Conservation (phyloP, 352 stramenopile species). For the Pythium utonaiense region DNA sequence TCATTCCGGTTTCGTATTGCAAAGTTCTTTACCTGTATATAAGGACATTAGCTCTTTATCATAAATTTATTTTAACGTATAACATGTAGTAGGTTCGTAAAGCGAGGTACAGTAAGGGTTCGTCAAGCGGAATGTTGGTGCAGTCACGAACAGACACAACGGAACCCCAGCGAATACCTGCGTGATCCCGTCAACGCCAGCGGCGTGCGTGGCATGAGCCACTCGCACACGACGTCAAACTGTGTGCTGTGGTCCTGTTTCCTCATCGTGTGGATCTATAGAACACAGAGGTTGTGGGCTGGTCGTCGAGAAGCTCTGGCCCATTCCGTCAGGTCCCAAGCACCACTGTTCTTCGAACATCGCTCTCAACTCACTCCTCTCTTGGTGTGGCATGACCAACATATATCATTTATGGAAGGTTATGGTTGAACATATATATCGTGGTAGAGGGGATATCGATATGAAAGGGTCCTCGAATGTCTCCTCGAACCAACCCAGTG, state of each 20-base stretch:
- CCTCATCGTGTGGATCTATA: not conserved
- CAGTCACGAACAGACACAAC: not conserved
- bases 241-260: not conserved
- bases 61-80: no score
- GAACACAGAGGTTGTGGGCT: no score
- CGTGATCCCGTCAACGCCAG: not conserved
- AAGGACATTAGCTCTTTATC: no score
- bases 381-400: no score
- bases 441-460: not conserved
- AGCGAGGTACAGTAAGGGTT: no score
- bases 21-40: no score
- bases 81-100: no score
- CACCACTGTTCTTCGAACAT: no score
- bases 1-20: not conserved
- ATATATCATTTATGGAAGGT: not conserved
- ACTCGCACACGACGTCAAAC: not conserved
- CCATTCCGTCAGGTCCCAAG: no score
- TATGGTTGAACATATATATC: not conserved
- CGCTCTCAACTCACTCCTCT: no score
- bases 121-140: no score
- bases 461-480: not conserved
- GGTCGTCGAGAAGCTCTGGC: no score
- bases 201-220: not conserved
- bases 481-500: constrained; percentile 4
- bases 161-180: not conserved